Percentiles rank a stretch among this genome's conserved stretches.
Evolutionary conservation across 2,329 filamentous ascomycete species (phyloP).

Genomic region (Penicillium glabrum): DNA sequence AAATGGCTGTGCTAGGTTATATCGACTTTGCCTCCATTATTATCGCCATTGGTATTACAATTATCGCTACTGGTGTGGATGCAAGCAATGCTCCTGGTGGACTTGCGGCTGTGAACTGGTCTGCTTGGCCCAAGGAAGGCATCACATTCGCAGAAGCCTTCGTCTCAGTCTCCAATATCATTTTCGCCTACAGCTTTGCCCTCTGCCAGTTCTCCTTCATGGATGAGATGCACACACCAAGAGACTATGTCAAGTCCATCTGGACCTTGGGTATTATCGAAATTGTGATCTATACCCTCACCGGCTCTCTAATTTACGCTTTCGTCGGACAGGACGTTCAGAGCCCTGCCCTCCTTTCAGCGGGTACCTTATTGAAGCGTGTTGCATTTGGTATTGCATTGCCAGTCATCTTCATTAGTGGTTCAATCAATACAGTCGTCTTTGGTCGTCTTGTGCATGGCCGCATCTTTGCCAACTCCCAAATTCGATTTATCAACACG

Average conservation of each 20-base stretch:
- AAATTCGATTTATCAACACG: neutral
- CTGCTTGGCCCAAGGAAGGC: neutral
- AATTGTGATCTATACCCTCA: slow-evolving; percentile 1
- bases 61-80: neutral
- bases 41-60: neutral
- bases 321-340: slow-evolving; percentile 1
- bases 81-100: neutral
- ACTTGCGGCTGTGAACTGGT: neutral
- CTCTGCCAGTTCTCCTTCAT: slow-evolving; percentile 2
- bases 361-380: neutral
- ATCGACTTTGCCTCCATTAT: neutral
- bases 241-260: slow-evolving; percentile 1
- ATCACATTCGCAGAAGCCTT: neutral
- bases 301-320: neutral
- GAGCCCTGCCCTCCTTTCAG: neutral
- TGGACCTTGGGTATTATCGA: slow-evolving; percentile 2
- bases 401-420: slow-evolving; percentile 1
- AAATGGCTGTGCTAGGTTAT: slow-evolving; percentile 1
- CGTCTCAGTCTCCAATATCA: neutral
- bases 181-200: neutral
- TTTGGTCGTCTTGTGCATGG: slow-evolving; percentile 1
- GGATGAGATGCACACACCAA: slow-evolving; percentile 1
- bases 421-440: neutral
- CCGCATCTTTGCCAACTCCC: slow-evolving; percentile 1
- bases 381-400: slow-evolving; percentile 1